Conservation (phyloP, 2,329 filamentous ascomycete species). For the Aspergillus phoenicis region DNA sequence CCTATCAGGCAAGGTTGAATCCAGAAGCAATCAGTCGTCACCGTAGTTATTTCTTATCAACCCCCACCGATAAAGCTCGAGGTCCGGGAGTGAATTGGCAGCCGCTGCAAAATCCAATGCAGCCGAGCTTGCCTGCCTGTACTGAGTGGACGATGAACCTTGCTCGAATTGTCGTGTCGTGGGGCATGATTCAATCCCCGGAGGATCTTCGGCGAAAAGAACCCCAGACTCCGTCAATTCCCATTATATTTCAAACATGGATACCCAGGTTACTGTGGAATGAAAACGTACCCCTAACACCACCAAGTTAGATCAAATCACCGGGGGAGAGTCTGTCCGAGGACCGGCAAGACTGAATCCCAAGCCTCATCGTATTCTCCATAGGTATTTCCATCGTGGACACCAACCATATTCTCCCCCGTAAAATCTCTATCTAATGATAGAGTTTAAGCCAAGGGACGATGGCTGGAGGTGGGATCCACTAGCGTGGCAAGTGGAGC, state of each 20-base stretch:
- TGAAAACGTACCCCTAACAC: neutral
- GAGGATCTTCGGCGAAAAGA: neutral
- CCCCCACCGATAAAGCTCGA: neutral
- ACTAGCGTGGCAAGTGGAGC: constrained; percentile 4
- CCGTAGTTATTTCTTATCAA: neutral
- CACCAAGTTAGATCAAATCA: neutral
- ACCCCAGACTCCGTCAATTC: neutral
- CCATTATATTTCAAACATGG: neutral
- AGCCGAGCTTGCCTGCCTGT: no score
- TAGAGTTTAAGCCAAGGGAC: neutral
- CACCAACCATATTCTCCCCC: no score
- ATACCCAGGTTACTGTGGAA: neutral
- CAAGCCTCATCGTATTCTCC: neutral
- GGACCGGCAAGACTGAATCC: neutral
- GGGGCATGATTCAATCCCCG: neutral
- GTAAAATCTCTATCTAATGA: neutral
- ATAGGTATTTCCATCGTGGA: neutral
- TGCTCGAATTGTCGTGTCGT: no score
- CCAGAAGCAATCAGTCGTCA: no score
- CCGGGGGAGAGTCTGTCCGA: neutral
- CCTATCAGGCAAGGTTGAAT: no score
- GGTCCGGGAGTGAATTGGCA: neutral
- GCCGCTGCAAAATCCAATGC: neutral
- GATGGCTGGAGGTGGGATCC: neutral
- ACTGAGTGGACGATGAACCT: no score